Evolutionary conservation across 2,329 filamentous ascomycete genomes (phyloP).

Genomic region (Beauveria bassiana): DNA sequence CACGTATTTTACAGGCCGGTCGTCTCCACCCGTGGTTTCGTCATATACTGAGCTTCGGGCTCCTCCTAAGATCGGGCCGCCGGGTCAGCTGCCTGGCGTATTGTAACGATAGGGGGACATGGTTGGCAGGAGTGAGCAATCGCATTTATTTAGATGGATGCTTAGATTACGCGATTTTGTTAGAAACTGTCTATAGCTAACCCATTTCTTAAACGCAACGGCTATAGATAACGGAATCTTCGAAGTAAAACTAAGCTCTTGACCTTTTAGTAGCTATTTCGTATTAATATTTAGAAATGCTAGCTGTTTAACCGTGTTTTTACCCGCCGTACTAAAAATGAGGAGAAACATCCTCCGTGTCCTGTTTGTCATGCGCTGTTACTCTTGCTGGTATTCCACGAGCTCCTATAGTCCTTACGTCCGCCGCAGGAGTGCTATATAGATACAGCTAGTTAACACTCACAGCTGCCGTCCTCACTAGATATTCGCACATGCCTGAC

Average conservation of each 20-base stretch:
- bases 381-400: no score
- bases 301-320: background rate
- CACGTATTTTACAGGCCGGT: no score
- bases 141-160: background rate
- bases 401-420: no score
- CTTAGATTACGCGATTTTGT: background rate
- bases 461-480: no score
- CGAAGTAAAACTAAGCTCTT: background rate
- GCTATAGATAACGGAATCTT: background rate
- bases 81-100: background rate
- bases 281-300: background rate
- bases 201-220: background rate
- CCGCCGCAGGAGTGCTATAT: background rate
- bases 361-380: no score
- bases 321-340: background rate
- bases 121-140: background rate
- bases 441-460: background rate
- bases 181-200: background rate
- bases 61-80: background rate
- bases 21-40: no score
- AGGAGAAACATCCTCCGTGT: background rate
- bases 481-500: no score
- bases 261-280: background rate
- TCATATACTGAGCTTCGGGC: no score
- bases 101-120: background rate